Evolutionary conservation across 495 filamentous ascomycete species (phyloP).

Genomic region (Thermochaetoides thermophila): DNA sequence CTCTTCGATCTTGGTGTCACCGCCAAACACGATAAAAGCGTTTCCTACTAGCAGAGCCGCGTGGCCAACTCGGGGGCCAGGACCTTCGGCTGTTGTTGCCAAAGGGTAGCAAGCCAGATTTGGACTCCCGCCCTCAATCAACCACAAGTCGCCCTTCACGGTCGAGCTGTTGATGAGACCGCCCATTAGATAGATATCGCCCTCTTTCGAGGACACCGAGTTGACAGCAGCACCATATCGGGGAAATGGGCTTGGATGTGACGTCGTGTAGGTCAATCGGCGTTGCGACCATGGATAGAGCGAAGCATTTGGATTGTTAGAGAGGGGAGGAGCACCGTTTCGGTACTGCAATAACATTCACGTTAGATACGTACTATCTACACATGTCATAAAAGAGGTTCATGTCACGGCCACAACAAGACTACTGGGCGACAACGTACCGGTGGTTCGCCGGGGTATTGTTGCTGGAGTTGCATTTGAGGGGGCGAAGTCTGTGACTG

Average conservation of each 20-base stretch:
- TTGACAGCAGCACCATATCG: conserved; percentile 97
- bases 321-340: conserved; percentile 22
- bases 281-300: conserved; percentile 96
- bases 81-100: conserved; percentile 80
- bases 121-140: conserved; percentile 85
- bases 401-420: neutral
- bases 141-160: conserved; percentile 94
- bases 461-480: conserved; percentile 9
- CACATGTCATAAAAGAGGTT: neutral
- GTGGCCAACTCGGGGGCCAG: conserved; percentile 91
- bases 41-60: conserved; percentile 90
- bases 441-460: conserved; percentile 30
- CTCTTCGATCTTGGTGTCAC: conserved; percentile 94
- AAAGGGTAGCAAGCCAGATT: conserved; percentile 84
- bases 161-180: conserved; percentile 86
- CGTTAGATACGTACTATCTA: neutral
- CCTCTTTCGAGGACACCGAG: conserved; percentile 81
- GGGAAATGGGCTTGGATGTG: conserved; percentile 80
- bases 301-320: conserved; percentile 34
- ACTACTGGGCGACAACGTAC: conserved; percentile 17
- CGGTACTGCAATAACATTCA: conserved; percentile 25
- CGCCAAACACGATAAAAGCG: conserved; percentile 97
- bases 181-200: conserved; percentile 96
- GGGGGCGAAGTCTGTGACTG: conserved; percentile 9
- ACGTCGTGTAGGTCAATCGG: conserved; percentile 67